phyloP scores from a whole-genome alignment of 176 grass and related monocot genomes.

The Oryza punctata region DNA sequence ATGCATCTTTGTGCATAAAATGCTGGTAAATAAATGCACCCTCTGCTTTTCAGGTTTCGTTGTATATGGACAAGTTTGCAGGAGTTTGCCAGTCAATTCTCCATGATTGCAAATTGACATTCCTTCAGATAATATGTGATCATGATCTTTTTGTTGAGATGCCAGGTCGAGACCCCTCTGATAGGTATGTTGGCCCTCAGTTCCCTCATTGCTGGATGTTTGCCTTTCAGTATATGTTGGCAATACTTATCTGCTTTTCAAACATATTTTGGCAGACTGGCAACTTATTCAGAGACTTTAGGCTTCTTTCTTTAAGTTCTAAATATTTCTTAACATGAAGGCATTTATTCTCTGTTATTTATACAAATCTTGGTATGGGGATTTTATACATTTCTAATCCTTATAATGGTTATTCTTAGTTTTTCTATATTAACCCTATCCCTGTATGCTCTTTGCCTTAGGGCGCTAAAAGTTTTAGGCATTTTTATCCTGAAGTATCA shows the following conservation, averaged over 20 bases:
- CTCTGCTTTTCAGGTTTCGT: conserved; percentile 69
- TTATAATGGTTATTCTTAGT: conserved; percentile 1
- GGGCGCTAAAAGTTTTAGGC: background rate
- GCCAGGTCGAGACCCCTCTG: conserved; percentile 97
- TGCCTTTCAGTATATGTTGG: conserved; percentile 25
- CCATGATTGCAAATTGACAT: conserved; percentile 97
- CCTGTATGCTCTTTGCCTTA: conserved; percentile 8
- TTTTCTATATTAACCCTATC: background rate
- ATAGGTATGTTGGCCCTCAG: conserved; percentile 58
- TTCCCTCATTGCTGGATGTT: conserved; percentile 4
- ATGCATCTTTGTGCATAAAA: conserved; percentile 13
- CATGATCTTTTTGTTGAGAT: conserved; percentile 99
- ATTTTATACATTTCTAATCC: conserved; percentile 10
- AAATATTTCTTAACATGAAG: conserved; percentile 12
- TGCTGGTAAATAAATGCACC: conserved; percentile 12
- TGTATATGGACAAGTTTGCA: conserved; percentile 99
- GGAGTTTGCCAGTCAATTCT: conserved; percentile 96
- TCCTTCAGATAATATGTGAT: conserved; percentile 98
- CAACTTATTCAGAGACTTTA: background rate
- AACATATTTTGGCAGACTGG: conserved; percentile 5
- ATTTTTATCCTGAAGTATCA: conserved; percentile 1
- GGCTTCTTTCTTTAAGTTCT: background rate
- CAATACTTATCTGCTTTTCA: conserved; percentile 24
- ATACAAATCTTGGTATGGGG: background rate
- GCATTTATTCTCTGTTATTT: background rate